These are phyloP conservation scores for Talaromyces sp. DNA, from an alignment of 2,329 filamentous ascomycete genomes.

Conservation along the genomic window DNA sequence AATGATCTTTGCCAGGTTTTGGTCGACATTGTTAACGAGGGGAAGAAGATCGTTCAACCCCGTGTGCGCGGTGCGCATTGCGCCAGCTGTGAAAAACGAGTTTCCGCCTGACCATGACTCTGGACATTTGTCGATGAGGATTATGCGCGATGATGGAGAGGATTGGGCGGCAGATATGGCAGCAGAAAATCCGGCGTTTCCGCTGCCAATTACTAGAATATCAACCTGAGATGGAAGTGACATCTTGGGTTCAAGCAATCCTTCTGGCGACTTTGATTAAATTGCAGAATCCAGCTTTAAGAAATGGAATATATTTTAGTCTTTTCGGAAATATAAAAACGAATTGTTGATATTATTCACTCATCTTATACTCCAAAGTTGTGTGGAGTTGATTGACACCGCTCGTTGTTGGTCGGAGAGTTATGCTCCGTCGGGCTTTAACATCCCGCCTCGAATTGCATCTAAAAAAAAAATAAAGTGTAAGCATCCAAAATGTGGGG, in stretches of 20 bases:
- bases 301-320: background rate
- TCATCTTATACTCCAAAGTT: background rate
- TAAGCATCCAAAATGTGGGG: background rate
- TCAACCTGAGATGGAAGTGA: conserved; percentile 18
- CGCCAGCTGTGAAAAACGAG: conserved; percentile 61
- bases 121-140: conserved; percentile 58
- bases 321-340: background rate
- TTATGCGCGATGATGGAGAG: conserved; percentile 39
- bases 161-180: conserved; percentile 53
- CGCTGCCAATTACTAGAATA: conserved; percentile 54
- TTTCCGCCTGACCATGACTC: conserved; percentile 59
- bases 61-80: conserved; percentile 53
- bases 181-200: conserved; percentile 60
- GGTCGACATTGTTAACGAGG: conserved; percentile 55
- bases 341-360: background rate
- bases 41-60: conserved; percentile 56
- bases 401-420: background rate
- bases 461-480: background rate
- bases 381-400: background rate
- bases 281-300: background rate
- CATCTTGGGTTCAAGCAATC: conserved; percentile 3
- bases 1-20: conserved; percentile 44
- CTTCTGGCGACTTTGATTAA: background rate
- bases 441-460: background rate
- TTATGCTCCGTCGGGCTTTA: background rate